phyloP scores from a whole-genome alignment of 2,329 filamentous ascomycete species.

The Catunica adiposa region DNA sequence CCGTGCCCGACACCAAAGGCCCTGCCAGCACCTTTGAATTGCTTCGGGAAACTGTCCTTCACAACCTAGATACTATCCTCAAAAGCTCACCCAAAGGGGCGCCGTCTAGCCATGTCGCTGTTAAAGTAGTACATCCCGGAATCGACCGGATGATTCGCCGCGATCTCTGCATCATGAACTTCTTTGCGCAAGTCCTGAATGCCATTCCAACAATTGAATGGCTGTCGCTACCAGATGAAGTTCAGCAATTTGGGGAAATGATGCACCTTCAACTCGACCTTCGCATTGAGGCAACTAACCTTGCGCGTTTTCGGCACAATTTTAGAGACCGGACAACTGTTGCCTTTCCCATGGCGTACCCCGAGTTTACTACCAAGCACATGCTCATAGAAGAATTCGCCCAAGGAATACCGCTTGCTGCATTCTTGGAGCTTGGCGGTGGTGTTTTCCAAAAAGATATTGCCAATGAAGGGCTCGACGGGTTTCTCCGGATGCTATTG shows the following conservation, averaged over 20 bases:
- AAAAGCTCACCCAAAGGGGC: conserved; percentile 75
- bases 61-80: conserved; percentile 68
- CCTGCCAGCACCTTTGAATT: conserved; percentile 14
- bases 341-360: conserved; percentile 94
- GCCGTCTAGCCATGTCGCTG: conserved; percentile 80
- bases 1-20: conserved; percentile 22
- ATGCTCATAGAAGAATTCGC: conserved; percentile 93
- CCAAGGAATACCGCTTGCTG: conserved; percentile 77
- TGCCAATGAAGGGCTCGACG: conserved; percentile 84
- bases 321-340: conserved; percentile 80
- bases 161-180: conserved; percentile 82
- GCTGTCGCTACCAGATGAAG: conserved; percentile 90
- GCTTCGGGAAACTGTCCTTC: conserved; percentile 36
- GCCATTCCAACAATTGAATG: conserved; percentile 87
- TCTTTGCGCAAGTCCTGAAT: conserved; percentile 76
- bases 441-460: conserved; percentile 90
- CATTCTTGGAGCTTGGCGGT: conserved; percentile 81
- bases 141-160: conserved; percentile 82
- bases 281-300: conserved; percentile 82
- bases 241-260: conserved; percentile 90
- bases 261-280: conserved; percentile 95
- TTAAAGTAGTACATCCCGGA: conserved; percentile 87
- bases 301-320: conserved; percentile 74
- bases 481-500: conserved; percentile 89
- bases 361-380: conserved; percentile 78